phyloP scores from a whole-genome alignment of 139 green algal species.

The Trebouxia sp. region DNA sequence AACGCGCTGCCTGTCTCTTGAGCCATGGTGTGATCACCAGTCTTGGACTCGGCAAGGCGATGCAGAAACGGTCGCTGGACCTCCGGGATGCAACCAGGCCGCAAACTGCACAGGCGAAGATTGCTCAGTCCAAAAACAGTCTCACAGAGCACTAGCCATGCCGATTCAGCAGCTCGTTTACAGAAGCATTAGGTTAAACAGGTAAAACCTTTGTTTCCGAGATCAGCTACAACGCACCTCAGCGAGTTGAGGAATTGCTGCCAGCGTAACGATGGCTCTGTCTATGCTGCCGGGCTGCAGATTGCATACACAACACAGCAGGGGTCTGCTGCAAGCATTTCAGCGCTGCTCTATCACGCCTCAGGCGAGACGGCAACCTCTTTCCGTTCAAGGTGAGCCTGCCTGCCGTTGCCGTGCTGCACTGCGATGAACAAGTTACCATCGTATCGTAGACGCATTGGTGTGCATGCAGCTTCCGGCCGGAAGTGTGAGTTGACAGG shows the following conservation, averaged over 20 bases:
- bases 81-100: no score
- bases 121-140: no score
- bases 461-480: slow-evolving; percentile 28
- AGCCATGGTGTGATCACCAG: background rate
- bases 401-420: background rate
- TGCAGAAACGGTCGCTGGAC: no score
- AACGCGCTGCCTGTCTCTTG: background rate
- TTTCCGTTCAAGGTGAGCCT: background rate
- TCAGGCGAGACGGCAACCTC: background rate
- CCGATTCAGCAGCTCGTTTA: background rate
- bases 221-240: background rate
- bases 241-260: background rate
- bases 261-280: background rate
- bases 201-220: background rate
- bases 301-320: background rate
- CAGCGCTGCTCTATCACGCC: background rate
- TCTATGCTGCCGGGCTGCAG: background rate
- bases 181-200: background rate
- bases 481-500: slow-evolving; percentile 88
- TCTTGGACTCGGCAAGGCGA: background rate
- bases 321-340: background rate
- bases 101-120: no score
- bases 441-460: background rate
- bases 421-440: background rate
- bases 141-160: no score